Evolutionary conservation across 2,329 filamentous ascomycete species (phyloP), one percentile per base, ranked within the genome.

Genomic region (Colletotrichum sp.): DNA sequence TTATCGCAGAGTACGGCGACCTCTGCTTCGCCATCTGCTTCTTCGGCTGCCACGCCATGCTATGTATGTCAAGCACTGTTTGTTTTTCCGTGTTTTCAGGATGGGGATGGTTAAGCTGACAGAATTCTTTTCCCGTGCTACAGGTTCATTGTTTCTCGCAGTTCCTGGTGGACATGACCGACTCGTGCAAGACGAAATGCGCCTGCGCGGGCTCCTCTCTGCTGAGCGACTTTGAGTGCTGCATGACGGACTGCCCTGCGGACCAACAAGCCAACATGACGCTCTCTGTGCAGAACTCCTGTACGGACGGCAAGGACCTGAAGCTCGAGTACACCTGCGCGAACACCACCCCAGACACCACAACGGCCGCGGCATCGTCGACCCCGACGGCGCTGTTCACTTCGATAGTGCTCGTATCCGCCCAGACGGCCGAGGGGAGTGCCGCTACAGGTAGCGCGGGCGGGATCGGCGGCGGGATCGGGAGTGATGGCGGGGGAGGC

Each of bases 341-440:
- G 13, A 78, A 52, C 43, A 21, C n/a, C 10, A 52, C n/a, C n/a
- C 38, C 38, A 48, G 58, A 61, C 85, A 83, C 73, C 83, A 83
- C 81, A 64, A 85, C 84, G 77, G 82, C 82, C 21, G 81, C 80
- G 26, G 80, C 77, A 60, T 86, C 82, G 21, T 36, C 34, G n/a
- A 43, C 12, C 4, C 61, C 61, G 24, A 64, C 61, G 36, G 32
- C 28, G 18, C 21, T 64, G 32, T 13, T 21, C 32, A 64, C 61
- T 26, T 64, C 61, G 13, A 36, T 64, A 24, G 24, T 64, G 15
- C 13, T 57, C 15, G 10, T 34, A 12, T 32, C 48, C 18, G 65
- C 65, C 16, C 28, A 67, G 30, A 67, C 65, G 8, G 48, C 43
- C 8, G 28, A 26, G 65, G 26, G 43, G 15, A 64, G 61, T n/a